Evolutionary conservation across 2,329 filamentous ascomycete genomes (phyloP), one percentile per base, ranked within the genome.

Genomic region (Aspergillus glaucus): DNA sequence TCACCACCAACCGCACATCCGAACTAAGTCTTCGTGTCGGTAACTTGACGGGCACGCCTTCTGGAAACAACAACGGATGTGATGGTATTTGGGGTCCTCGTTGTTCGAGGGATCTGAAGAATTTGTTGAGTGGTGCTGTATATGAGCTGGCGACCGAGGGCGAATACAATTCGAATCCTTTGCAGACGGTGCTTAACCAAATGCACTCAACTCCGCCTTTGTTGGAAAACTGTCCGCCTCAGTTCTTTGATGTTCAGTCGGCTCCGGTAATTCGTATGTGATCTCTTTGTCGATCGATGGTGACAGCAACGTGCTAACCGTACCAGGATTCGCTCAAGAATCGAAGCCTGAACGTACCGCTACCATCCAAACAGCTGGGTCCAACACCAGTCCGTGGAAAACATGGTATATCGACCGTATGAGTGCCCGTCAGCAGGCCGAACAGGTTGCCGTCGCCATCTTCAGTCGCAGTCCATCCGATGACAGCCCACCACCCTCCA

Each of bases 361-460:
- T 3, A 57, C 50, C 4, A 48, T 69, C 2, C 60, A 62, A 47
- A 59, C 56, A n/a, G 51, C 63, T 9, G 67, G 67, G 3, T 60
- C 52, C 28, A 54, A 56, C 19, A 42, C 53, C 19, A 53, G 50
- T 40, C 64, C 67, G 2, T 70, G 66, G 67, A 61, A 61, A 46
- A 64, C 66, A n/a, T 68, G 62, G 63, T 68, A 63, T 46, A 54
- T 68, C 21, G 62, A 67, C 43, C 55, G 61, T 30, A 65, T 66
- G 58, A 65, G 58, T 2, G 56, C 64, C 17, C 30, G 39, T 14
- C 53, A 66, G 15, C 66, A 69, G 48, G 67, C 67, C 3, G 55
- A 56, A 8, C 65, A 70, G 46, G 62, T 70, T 3, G 67, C 65
- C 8, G 64, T 70, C 17, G 67, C 62, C 2, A 68, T 70, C 22